Evolutionary conservation across 371 early-diverging fungal genomes (phyloP).

Genomic region (Mortierella sp.): DNA sequence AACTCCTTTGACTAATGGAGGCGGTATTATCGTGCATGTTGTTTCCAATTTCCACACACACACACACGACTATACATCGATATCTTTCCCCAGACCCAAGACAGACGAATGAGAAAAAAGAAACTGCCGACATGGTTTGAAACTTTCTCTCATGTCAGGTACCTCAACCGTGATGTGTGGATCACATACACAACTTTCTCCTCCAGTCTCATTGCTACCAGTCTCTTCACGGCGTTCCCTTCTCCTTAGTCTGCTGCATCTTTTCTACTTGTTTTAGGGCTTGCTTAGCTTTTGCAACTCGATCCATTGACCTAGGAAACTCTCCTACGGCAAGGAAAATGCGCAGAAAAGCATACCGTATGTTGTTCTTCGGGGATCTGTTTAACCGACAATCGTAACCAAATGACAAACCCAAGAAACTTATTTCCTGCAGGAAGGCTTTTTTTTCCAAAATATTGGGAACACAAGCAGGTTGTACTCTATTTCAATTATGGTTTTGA

Average conservation of each 20-base stretch:
- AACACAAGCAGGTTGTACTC: background rate
- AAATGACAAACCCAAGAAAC: background rate
- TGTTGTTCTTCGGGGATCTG: background rate
- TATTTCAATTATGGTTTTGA: slow-evolving; percentile 7
- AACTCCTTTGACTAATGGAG: background rate
- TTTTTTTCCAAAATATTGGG: background rate
- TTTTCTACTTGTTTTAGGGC: background rate
- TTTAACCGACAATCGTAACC: slow-evolving; percentile 5
- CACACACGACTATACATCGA: too few species aligned
- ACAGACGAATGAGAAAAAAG: background rate
- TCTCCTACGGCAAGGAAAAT: background rate
- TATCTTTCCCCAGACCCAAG: too few species aligned
- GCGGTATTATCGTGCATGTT: too few species aligned
- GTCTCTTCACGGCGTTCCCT: background rate
- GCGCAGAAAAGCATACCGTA: background rate
- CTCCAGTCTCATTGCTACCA: background rate
- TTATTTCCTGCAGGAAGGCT: background rate
- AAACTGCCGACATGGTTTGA: background rate
- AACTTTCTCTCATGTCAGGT: background rate
- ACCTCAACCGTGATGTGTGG: background rate
- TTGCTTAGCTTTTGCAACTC: background rate
- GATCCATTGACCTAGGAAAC: background rate
- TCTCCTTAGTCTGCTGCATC: background rate
- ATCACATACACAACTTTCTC: background rate
- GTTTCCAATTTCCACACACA: background rate